Evolutionary conservation across 305 asterid species (phyloP), one percentile per base, ranked within the genome.

Genomic region (Solanum aculeatissimum): DNA sequence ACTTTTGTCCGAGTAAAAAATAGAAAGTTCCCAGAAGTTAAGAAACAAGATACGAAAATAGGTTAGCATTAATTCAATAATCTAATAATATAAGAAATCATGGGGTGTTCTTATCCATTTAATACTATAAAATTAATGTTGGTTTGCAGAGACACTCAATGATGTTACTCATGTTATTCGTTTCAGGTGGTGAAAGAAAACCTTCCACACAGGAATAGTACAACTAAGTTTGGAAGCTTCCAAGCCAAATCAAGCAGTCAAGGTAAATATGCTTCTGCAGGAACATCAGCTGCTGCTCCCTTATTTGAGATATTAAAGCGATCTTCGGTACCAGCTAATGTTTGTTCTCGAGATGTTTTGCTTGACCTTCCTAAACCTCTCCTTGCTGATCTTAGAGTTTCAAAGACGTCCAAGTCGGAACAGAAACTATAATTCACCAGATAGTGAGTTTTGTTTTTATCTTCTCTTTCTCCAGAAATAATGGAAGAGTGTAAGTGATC

Each of bases 281-380:
- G 78, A 86, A 86, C 85, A 57, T 83, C 83, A 43, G 85, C 94
- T 18, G 89, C 78, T 60, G 89, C 92, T 70, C 93, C 98, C 10
- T 85, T 93, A 88, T 89, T 95, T 18, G 99, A 96, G 80, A 77
- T 93, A 85, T 85, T 96, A 91, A 94, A 89, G 90, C 92, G 86
- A 85, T 89, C 95, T 13, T 90, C 97, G 25, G 79, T 86, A 5
- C 86, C 83, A 65, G 68, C 93, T 60, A 65, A 83, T 45, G 88
- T 70, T 19, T 85, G 85, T 74, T 88, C 87, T 83, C 86, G 87
- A 29, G 92, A 89, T 70, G 87, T 84, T 29, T 49, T 84, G 23
- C 84, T 92, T 38, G 95, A 92, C 83, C 89, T 96, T 75, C 85
- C 93, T 19, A 90, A 87, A 87, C 81, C 91, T 83, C 89, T 92